Evolutionary conservation across 1,284 basidiomycete species (phyloP).

Genomic region (Retiboletus fuscus): DNA sequence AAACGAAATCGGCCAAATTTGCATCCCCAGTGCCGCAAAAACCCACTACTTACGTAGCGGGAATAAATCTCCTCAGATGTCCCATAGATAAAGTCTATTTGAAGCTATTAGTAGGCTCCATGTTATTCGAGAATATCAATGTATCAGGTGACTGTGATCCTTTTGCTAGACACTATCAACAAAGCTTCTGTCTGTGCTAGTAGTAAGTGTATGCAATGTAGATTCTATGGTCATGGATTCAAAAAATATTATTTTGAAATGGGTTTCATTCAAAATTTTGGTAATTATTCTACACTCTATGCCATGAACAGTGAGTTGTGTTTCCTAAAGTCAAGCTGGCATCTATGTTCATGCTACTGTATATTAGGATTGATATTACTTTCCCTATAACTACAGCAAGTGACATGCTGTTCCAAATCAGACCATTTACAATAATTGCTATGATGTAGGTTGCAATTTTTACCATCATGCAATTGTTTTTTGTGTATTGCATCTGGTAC

Average conservation of each 20-base stretch:
- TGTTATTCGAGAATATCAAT: neutral
- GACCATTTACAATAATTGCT: neutral
- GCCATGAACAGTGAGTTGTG: neutral
- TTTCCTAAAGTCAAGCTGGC: neutral
- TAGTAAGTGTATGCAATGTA: neutral
- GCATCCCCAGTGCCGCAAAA: too few relatives aligned
- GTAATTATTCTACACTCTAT: neutral
- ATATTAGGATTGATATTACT: neutral
- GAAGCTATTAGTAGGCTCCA: neutral
- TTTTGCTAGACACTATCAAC: neutral
- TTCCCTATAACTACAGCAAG: conserved; percentile 1
- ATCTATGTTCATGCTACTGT: neutral
- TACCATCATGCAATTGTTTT: neutral
- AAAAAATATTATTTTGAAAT: neutral
- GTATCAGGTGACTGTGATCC: neutral
- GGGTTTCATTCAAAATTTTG: neutral
- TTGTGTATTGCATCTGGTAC: conserved; percentile 1
- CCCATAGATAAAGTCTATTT: neutral
- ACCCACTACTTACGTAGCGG: too few relatives aligned
- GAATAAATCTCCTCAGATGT: neutral
- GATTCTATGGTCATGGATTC: neutral
- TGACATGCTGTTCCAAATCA: neutral
- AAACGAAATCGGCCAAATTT: too few relatives aligned
- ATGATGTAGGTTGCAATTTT: neutral
- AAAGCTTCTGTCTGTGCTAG: neutral